phyloP scores from a whole-genome alignment of 495 filamentous ascomycete species.

The Aspergillus ellipticus region DNA sequence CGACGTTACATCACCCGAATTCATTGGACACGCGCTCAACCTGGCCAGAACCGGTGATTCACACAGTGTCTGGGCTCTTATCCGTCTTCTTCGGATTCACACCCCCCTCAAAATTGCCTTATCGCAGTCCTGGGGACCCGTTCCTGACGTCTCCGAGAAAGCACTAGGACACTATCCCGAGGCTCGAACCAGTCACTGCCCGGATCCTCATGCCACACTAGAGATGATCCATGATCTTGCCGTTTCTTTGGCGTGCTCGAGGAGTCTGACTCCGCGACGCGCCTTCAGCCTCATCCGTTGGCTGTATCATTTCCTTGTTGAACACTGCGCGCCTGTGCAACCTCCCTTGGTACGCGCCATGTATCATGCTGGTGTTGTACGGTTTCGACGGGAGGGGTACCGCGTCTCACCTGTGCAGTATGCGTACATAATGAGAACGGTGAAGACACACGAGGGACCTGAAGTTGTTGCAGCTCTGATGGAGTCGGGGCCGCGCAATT shows the following conservation, averaged over 20 bases:
- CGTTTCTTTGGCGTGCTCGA: conserved; percentile 29
- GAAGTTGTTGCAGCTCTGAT: conserved; percentile 29
- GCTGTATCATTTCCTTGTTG: conserved; percentile 36
- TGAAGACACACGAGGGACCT: conserved; percentile 31
- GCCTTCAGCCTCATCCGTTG: conserved; percentile 37
- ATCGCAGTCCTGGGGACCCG: conserved; percentile 28
- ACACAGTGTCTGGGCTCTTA: conserved; percentile 27
- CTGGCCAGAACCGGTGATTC: conserved; percentile 33
- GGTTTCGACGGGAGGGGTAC: conserved; percentile 31
- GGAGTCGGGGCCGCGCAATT: not conserved
- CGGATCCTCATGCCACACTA: conserved; percentile 36
- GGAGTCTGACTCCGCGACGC: conserved; percentile 30
- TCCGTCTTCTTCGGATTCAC: conserved; percentile 36
- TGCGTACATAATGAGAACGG: conserved; percentile 34
- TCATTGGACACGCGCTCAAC: conserved; percentile 26
- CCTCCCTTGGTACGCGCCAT: conserved; percentile 39
- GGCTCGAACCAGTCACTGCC: conserved; percentile 17
- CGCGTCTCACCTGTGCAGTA: conserved; percentile 27
- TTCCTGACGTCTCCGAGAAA: conserved; percentile 28
- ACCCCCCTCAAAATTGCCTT: conserved; percentile 39
- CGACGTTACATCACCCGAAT: conserved; percentile 31
- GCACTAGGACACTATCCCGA: conserved; percentile 27
- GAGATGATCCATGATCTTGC: conserved; percentile 40
- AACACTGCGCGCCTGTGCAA: conserved; percentile 37
- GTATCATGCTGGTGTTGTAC: conserved; percentile 45